Conservation (phyloP, 805 yeast genomes). For the Barnettozyma sp. region DNA sequence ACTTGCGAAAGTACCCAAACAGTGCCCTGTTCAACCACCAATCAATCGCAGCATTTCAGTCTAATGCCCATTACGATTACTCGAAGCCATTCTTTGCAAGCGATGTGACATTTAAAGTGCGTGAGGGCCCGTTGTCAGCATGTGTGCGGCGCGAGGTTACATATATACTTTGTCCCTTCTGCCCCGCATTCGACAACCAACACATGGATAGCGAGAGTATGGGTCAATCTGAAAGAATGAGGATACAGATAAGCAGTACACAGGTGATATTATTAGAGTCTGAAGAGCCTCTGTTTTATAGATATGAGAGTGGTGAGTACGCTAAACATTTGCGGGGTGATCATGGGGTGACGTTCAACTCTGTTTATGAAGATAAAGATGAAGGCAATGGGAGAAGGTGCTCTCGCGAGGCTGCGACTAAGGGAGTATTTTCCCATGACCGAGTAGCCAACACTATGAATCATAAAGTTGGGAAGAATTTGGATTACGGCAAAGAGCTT, state of each 20-base stretch:
- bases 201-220: neutral
- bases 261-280: neutral
- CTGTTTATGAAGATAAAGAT: neutral
- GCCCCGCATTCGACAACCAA: conserved; percentile 3
- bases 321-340: neutral
- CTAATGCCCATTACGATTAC: conserved; percentile 1
- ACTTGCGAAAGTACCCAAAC: neutral
- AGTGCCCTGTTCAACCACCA: conserved; percentile 1
- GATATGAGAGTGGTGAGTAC: conserved; percentile 1
- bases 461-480: neutral
- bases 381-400: neutral
- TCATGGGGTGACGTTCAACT: neutral
- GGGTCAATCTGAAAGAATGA: neutral
- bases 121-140: neutral
- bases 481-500: neutral
- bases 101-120: neutral
- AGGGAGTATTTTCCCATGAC: too few species aligned
- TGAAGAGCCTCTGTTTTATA: conserved; percentile 1
- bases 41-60: neutral
- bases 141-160: neutral
- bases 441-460: too few species aligned
- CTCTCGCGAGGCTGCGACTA: too few species aligned
- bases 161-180: conserved; percentile 2
- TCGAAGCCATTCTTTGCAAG: conserved; percentile 3
- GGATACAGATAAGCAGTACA: neutral